Evolutionary conservation across 2,329 filamentous ascomycete genomes (phyloP).

Genomic region (Penicillium sp.): DNA sequence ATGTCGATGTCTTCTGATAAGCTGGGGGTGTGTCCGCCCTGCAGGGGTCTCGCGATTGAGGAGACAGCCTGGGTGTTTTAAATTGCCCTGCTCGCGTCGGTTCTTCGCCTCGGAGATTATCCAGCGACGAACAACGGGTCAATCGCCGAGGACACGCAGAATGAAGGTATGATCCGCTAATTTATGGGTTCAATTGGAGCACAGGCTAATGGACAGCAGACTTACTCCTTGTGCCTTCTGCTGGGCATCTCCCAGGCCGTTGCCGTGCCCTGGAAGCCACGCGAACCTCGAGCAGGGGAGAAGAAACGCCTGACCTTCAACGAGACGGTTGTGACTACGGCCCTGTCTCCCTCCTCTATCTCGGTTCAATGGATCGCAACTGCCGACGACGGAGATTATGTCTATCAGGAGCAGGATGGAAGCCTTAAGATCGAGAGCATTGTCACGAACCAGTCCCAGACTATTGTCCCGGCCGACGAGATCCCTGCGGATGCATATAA

Average conservation of each 20-base stretch:
- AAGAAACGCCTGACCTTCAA: conserved; percentile 64
- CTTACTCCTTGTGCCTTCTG: conserved; percentile 14
- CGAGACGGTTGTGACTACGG: conserved; percentile 58
- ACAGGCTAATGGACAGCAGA: conserved; percentile 3
- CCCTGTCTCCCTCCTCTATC: conserved; percentile 53
- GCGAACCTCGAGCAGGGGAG: conserved; percentile 62
- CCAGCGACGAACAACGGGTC: background rate
- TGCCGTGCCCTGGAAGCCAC: conserved; percentile 58
- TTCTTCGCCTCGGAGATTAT: background rate
- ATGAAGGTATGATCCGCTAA: conserved; percentile 18
- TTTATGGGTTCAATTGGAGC: background rate
- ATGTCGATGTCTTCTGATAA: conserved; percentile 8
- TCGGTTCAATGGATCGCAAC: conserved; percentile 63
- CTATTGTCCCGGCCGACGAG: conserved; percentile 63
- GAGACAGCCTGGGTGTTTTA: background rate
- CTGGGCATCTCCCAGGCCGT: conserved; percentile 37
- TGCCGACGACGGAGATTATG: conserved; percentile 66
- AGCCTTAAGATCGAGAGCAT: conserved; percentile 67
- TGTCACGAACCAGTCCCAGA: conserved; percentile 60
- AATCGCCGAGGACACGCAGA: conserved; percentile 1
- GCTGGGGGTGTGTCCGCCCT: background rate
- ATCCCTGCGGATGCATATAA: conserved; percentile 61
- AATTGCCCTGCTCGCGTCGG: background rate
- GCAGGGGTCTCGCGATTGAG: background rate
- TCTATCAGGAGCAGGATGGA: conserved; percentile 56